Evolutionary conservation across 2,329 filamentous ascomycete species (phyloP), one percentile per base, ranked within the genome.

Genomic region (Neonectria sp.): DNA sequence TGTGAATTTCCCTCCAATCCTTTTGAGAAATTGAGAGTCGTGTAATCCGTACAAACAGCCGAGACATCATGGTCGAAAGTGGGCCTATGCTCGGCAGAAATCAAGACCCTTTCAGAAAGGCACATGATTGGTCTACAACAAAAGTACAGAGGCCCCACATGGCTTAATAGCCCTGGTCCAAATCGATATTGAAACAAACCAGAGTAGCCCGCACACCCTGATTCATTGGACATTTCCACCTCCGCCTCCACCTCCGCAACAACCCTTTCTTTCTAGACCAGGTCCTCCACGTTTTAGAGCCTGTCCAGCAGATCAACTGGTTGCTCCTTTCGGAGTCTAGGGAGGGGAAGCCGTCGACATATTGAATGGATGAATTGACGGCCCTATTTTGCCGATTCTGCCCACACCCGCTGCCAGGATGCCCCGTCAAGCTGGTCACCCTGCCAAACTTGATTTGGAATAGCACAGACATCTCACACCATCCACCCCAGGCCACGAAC

Each of bases 311-410:
- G 60, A 71, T 70, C 60, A 65, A 52, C 27, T 48, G 58, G 56
- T 67, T 62, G 53, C 68, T 64, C 52, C 33, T 71, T 70, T 57
- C 31, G 57, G 69, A 48, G 48, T 53, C 25, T 56, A 45, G 68
- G 58, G 62, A 67, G 58, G 57, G 55, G 60, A 53, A 53, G 60
- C 57, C 66, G 48, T 45, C 45, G n/a, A 68, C 43, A 55, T 29
- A 71, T 70, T 69, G 61, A 65, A 48, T 62, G 76, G 75, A 65
- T 76, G 71, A 78, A 76, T 70, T 35, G 25, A 31, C 46, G 55
- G 15, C 43, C 52, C 48, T 60, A 68, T 78, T 78, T 75, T 76
- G n/a, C 74, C 76, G 70, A 65, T 60, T 75, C 57, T 69, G 49
- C 69, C 21, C 17, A 45, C 73, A 70, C 68, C 68, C 64, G 64